Base-by-base conservation (phyloP, 306 rosid genomes). In the Potentilla sterilis region DNA sequence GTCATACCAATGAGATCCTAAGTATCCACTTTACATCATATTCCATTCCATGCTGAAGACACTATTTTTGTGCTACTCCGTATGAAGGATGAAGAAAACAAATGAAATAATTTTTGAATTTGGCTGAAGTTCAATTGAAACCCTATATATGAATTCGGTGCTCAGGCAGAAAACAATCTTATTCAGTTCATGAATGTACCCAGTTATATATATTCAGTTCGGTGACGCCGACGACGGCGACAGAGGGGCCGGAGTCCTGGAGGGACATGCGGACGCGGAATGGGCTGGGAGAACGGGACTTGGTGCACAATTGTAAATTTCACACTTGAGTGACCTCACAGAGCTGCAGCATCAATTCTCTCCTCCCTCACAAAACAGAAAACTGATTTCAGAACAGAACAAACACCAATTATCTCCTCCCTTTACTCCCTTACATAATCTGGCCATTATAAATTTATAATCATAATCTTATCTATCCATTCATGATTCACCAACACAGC, bases 151-250 rank as follows among this genome's bases (percentile, higher is more conserved):
- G 41, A 49, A 37, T 52, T 14, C 41, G 51, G 9, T 0, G 5
- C 18, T 72, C 52, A 19, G 9, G 7, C 11, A 15, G 73, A 28
- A 0, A 5, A 47, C 35, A 32, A 67, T 42, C 43, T 6, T 14
- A 52, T 28, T 13, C 7, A 52, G 19, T 68, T 44, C 71, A 78
- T 42, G 21, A 62, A 44, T 12, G 70, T 15, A 49, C 70, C 15
- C 18, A 58, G 32, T 28, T 42, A 67, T 22, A 80, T 10, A 69
- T 67, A 72, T 0, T 28, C 28, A 28, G 28, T 28, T 28, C 28
- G 61, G 99, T 92, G 72, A 92, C 99, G 4, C 99, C 99, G 0
- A 92, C 97, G 19, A 95, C 89, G 67, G 99, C 97, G 43, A 95
- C 40, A 3, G 99, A 86, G 1, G 99, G 99, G 0, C 78, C 99